Evolutionary conservation across 179 eudicot genomes (phyloP), one percentile per base, ranked within the genome.

Genomic region (Silene vulgaris): DNA sequence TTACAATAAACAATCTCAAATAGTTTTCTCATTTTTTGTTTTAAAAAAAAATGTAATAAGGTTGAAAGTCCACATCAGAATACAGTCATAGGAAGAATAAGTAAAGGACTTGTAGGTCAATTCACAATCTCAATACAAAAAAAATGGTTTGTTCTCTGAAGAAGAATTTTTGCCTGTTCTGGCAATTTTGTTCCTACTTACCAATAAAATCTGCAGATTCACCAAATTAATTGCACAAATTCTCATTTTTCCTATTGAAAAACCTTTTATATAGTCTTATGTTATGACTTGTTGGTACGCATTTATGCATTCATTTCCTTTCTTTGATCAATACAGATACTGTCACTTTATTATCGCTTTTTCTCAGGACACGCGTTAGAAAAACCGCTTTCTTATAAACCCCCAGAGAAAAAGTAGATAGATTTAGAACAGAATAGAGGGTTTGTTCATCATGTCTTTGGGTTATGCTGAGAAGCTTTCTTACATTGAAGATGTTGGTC

Each of bases 381-480:
- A 45, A 45, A 45, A 45, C 52, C 52, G 52, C 13, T 9, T 45
- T 11, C 13, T 45, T 45, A 45, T 45, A 45, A 45, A 45, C 52
- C 52, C 12, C 48, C 48, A 40, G 5, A 30, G 8, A 66, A 14
- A 35, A 66, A 1, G 29, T 4, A 29, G 40, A n/a, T 26, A 64
- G 40, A 64, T 64, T 62, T 13, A 9, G 40, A 13, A 28, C 1
- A 9, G 30, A 23, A 48, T 50, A 8, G n/a, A 61, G 48, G 77
- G 72, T 56, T 80, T 81, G 48, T 73, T 37, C 48, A 77, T 65
- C 83, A 95, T 95, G 99, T 95, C 99, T 82, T 84, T 95, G 76
- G 99, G 99, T 11, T 95, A 92, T 59, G 97, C 99, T 19, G 92
- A 95, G 85, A 95, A 89, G 89, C 96, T 95, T 75, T 95, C 99